phyloP scores from a whole-genome alignment of 2,329 filamentous ascomycete genomes.

The Pseudocercospora macadamiae region DNA sequence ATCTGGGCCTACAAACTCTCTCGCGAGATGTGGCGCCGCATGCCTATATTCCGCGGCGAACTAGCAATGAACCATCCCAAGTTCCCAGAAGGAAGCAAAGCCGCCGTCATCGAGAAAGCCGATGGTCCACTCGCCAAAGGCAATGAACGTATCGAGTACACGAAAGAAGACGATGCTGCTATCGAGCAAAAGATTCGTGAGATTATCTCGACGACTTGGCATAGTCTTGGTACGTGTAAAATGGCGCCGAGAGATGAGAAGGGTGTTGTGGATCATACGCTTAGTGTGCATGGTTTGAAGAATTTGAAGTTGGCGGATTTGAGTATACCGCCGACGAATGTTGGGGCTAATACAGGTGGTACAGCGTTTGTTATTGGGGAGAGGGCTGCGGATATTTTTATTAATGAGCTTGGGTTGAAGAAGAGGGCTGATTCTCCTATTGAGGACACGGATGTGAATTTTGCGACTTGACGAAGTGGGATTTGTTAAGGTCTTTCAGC shows the following conservation, averaged over 20 bases:
- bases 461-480: too few relatives aligned
- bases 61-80: constrained; percentile 42
- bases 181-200: constrained; percentile 37
- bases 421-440: constrained; percentile 21
- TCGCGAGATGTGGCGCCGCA: constrained; percentile 63
- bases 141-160: constrained; percentile 52
- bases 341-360: constrained; percentile 53
- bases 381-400: constrained; percentile 47
- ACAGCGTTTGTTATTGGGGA: constrained; percentile 49
- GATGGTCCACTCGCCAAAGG: constrained; percentile 46
- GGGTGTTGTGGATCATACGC: constrained; percentile 44
- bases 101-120: constrained; percentile 36
- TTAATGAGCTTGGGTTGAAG: constrained; percentile 42
- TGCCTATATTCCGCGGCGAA: constrained; percentile 53
- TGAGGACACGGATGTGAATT: too few relatives aligned
- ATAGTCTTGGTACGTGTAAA: constrained; percentile 46
- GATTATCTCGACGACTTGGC: constrained; percentile 47
- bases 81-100: constrained; percentile 52
- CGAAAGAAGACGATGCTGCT: background rate
- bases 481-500: too few relatives aligned
- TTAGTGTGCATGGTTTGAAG: constrained; percentile 46
- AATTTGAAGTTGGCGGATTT: constrained; percentile 51
- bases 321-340: constrained; percentile 45
- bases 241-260: constrained; percentile 42
- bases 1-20: constrained; percentile 67